Percentiles rank a stretch among this genome's conserved stretches.
phyloP scores from a whole-genome alignment of 345 rosid genomes.

The Rhizophora apiculata region DNA sequence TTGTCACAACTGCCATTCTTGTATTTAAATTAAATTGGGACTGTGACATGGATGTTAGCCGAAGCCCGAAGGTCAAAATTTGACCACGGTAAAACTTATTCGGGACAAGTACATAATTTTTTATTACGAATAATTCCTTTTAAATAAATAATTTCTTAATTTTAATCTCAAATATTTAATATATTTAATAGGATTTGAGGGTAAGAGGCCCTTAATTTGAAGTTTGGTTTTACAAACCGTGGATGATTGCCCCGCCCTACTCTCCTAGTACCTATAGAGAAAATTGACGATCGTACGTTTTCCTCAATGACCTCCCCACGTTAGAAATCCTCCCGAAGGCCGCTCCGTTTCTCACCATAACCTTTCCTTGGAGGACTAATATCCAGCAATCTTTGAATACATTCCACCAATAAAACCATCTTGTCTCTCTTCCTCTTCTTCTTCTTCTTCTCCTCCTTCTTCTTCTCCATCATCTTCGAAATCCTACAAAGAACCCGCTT shows the following conservation, averaged over 20 bases:
- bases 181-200: too few species aligned
- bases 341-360: conserved; percentile 2
- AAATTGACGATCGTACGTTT: conserved; percentile 30
- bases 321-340: conserved; percentile 26
- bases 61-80: too few species aligned
- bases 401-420: conserved; percentile 28
- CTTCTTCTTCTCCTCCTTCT: not conserved
- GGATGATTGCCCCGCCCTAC: not conserved
- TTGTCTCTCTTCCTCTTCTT: not conserved
- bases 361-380: conserved; percentile 14
- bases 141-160: too few species aligned
- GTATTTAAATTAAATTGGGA: too few species aligned
- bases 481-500: conserved; percentile 28
- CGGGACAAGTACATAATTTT: too few species aligned
- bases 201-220: too few species aligned
- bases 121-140: too few species aligned
- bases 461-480: conserved; percentile 15
- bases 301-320: conserved; percentile 12
- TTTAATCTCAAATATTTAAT: too few species aligned
- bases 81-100: too few species aligned
- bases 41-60: too few species aligned
- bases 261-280: conserved; percentile 25
- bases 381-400: conserved; percentile 27
- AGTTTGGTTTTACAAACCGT: too few species aligned
- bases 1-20: too few species aligned